These are phyloP conservation scores for Leccinellum luteum DNA, from an alignment of 768 basidiomycete species.

Conservation along the genomic window DNA sequence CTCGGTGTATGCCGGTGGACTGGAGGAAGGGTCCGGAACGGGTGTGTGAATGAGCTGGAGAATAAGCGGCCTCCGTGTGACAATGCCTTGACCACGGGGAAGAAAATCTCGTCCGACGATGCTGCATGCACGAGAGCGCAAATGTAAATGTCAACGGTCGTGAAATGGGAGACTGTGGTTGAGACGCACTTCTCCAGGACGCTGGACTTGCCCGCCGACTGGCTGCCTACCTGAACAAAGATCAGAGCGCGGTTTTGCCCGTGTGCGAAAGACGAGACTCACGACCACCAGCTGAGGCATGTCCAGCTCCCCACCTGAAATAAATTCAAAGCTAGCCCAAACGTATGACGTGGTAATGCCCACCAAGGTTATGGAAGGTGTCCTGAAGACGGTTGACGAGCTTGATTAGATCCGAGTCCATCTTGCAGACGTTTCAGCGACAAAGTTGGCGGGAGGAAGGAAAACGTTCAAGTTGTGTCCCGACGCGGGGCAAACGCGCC, in stretches of 20 bases:
- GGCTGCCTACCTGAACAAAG: conserved; percentile 78
- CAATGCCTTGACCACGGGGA: conserved; percentile 88
- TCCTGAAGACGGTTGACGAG: conserved; percentile 95
- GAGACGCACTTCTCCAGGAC: conserved; percentile 88
- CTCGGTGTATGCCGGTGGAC: conserved; percentile 58
- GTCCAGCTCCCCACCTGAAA: conserved; percentile 80
- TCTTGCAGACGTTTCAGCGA: conserved; percentile 31
- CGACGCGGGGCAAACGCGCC: conserved; percentile 19
- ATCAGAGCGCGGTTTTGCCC: neutral
- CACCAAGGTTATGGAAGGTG: conserved; percentile 85
- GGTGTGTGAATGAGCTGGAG: conserved; percentile 95
- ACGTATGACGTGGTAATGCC: conserved; percentile 27
- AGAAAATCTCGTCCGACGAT: conserved; percentile 95
- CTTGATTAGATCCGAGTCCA: conserved; percentile 94
- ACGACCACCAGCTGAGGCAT: conserved; percentile 92
- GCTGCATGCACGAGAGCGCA: conserved; percentile 36
- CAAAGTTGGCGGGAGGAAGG: conserved; percentile 1
- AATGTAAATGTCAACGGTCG: neutral
- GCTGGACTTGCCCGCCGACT: conserved; percentile 95
- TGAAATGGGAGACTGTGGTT: conserved; percentile 1
- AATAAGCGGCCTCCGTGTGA: conserved; percentile 92
- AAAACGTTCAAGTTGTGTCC: conserved; percentile 1
- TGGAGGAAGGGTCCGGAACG: conserved; percentile 44
- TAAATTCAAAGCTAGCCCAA: conserved; percentile 12
- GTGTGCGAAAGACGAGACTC: conserved; percentile 32